These are phyloP conservation scores for Halophytophthora batemanensis DNA, from an alignment of 352 stramenopile species.

Conservation along the genomic window DNA sequence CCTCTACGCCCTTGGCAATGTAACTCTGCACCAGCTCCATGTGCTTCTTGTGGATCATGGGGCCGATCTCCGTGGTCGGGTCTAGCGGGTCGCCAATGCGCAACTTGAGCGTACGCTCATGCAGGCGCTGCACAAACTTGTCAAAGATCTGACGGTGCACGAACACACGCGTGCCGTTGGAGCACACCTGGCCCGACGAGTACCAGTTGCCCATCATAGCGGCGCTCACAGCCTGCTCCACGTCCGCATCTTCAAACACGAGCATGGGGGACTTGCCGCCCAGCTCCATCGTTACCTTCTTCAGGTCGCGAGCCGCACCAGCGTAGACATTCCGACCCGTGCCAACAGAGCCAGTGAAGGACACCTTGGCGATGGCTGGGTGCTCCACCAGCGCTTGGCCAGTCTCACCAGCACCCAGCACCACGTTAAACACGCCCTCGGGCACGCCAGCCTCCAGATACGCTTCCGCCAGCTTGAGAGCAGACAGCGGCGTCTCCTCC, in stretches of 20 bases:
- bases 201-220: conserved; percentile 89
- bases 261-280: conserved; percentile 88
- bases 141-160: conserved; percentile 84
- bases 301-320: conserved; percentile 66
- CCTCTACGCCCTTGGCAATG: conserved; percentile 50
- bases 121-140: conserved; percentile 76
- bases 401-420: conserved; percentile 59
- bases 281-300: conserved; percentile 90
- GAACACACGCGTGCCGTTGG: conserved; percentile 88
- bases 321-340: conserved; percentile 75
- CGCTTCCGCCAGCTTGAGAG: conserved; percentile 59
- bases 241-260: conserved; percentile 83
- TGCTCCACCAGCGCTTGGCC: conserved; percentile 58
- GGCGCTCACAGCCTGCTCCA: conserved; percentile 73
- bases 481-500: conserved; percentile 81
- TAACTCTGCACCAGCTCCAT: conserved; percentile 74
- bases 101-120: conserved; percentile 72
- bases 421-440: conserved; percentile 76
- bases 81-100: conserved; percentile 85
- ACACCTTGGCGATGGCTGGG: conserved; percentile 65
- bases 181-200: conserved; percentile 89
- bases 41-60: conserved; percentile 84
- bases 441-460: conserved; percentile 72
- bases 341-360: conserved; percentile 80
- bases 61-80: conserved; percentile 74